Evolutionary conservation across 2,329 filamentous ascomycete genomes (phyloP), one percentile per base, ranked within the genome.

Genomic region (Chrysoporthe cubensis): DNA sequence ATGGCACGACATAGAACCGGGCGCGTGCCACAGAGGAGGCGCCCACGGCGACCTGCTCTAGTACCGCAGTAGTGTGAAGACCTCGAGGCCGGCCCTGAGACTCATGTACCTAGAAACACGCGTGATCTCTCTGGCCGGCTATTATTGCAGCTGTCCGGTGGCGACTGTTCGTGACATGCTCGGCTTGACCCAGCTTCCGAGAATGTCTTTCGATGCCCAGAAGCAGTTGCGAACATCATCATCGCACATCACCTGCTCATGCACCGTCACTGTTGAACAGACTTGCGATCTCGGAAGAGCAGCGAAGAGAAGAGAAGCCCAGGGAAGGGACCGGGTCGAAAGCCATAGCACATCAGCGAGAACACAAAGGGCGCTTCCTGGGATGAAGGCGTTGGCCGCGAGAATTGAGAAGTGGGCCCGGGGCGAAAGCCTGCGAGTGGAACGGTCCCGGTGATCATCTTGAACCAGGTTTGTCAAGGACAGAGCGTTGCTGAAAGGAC

Each of bases 21-120:
- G 54, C 37, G 18, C 18, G 54, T 57, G 54, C 34, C n/a, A 57
- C 54, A 40, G 54, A 57, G 54, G 54, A 32, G 54, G 54, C 34
- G 32, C 54, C 34, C 54, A 7, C 34, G 34, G 18, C 9, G 50
- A 54, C 13, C 50, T 14, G 9, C 13, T 34, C 50, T 32, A 5
- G 50, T 34, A 40, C 34, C 34, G 54, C 32, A 37, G 32, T 57
- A 37, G 54, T 21, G 54, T 40, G 50, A 34, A 26, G 14, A 3
- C 16, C 13, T 32, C 14, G 26, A 54, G 4, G 50, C 50, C 21
- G 26, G 21, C 21, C 4, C 9, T 54, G 16, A 9, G 26, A 32
- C 37, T 9, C 48, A 52, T 13, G 21, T 52, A 4, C 48, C 48
- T 14, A 52, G 48, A 32, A 21, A 14, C n/a, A 32, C 2, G 26